Evolutionary conservation across 75 land plant genomes (phyloP), one percentile per base, ranked within the genome.

Genomic region (Pinus albicaulis): DNA sequence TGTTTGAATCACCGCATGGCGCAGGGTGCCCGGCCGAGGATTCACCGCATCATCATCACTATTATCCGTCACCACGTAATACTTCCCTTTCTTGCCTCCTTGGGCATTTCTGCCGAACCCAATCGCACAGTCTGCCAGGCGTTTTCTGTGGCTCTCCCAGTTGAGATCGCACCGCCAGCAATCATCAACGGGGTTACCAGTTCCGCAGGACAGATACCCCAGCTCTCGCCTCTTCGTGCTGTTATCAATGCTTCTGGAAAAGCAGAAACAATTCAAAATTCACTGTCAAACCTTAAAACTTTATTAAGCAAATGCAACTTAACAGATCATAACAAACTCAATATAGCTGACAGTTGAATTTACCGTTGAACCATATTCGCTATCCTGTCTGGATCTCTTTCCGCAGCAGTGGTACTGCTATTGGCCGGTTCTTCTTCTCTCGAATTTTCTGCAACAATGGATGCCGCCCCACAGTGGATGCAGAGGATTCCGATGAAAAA

Each of bases 131-230:
- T 80, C 84, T 17, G 84, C 84, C 7, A 82, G 76, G 69, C 63
- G 7, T 64, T 72, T 74, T 17, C 84, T 56, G 68, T 80, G 56
- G 57, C 23, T n/a, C 28, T 73, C 55, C 84, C 84, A 82, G 76
- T 80, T 56, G 2, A 86, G 76, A 77, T 87, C 77, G 17, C 83
- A 7, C n/a, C 93, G 83, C 95, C 95, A 92, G 83, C 98, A 95
- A 56, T 71, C 71, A 64, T 95, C 98, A 2, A 88, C 84, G n/a
- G 74, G 81, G 56, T 90, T 90, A 76, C 82, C 72, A 53, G 38
- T 59, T 79, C 72, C 55, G 63, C 74, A 80, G 23, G 73, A 71
- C 55, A 70, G 16, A 71, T 12, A 71, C 25, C 56, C 23, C 7
- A 71, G 15, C 56, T 71, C 12, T 7, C 73, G 41, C n/a, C 26